Conservation (phyloP, 768 basidiomycete species). For the Boletus edulis region DNA sequence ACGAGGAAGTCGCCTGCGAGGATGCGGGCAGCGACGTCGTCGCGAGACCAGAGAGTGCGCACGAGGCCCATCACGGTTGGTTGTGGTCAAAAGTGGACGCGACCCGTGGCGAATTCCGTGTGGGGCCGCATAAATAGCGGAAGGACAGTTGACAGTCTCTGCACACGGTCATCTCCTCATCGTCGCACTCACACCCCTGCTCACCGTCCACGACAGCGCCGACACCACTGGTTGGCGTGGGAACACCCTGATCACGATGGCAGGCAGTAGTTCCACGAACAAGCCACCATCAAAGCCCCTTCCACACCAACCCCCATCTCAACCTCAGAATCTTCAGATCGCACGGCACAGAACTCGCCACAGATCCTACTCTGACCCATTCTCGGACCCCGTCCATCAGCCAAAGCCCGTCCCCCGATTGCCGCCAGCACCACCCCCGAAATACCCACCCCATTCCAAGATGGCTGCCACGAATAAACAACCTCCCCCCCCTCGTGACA, state of each 20-base stretch:
- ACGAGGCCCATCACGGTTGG: slow-evolving; percentile 29
- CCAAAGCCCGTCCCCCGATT: slow-evolving; percentile 39
- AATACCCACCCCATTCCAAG: slow-evolving; percentile 25
- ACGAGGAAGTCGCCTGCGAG: slow-evolving; percentile 74
- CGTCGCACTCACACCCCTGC: slow-evolving; percentile 1
- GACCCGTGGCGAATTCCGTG: not conserved
- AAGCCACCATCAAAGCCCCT: slow-evolving; percentile 29
- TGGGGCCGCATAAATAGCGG: slow-evolving; percentile 27
- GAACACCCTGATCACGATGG: slow-evolving; percentile 23
- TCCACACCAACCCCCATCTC: slow-evolving; percentile 5
- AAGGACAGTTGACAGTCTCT: not conserved
- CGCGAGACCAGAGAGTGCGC: slow-evolving; percentile 41
- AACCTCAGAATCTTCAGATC: slow-evolving; percentile 20
- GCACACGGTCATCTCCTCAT: slow-evolving; percentile 4
- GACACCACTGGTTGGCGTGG: slow-evolving; percentile 21
- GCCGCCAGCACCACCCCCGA: slow-evolving; percentile 36
- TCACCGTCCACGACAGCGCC: slow-evolving; percentile 9
- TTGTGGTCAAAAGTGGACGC: not conserved
- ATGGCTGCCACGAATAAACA: slow-evolving; percentile 31
- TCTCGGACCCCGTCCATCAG: slow-evolving; percentile 39
- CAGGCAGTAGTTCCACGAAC: slow-evolving; percentile 15
- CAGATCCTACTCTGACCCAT: slow-evolving; percentile 54
- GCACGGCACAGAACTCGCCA: slow-evolving; percentile 35
- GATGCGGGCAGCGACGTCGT: slow-evolving; percentile 66
- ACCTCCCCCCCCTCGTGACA: slow-evolving; percentile 31